A percentile compares a stretch with the other conserved stretches of the same genome.
phyloP scores from a whole-genome alignment of 2,329 filamentous ascomycete genomes.

The Ophiostoma himal-ulmi region DNA sequence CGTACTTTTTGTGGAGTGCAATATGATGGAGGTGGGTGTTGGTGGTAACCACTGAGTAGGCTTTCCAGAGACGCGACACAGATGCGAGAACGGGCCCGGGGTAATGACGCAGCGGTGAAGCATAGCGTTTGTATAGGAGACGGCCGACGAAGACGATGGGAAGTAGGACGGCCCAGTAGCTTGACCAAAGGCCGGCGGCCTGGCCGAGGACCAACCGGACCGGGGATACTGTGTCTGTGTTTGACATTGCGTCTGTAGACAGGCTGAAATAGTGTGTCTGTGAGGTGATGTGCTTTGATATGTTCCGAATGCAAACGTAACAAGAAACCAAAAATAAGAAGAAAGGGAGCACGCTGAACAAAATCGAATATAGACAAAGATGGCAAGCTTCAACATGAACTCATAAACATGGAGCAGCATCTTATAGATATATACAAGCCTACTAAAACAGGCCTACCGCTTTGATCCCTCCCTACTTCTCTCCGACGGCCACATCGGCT shows the following conservation, averaged over 20 bases:
- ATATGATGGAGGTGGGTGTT: constrained; percentile 41
- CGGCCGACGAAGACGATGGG: constrained; percentile 30
- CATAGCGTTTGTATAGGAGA: constrained; percentile 32
- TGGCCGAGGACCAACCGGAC: constrained; percentile 27
- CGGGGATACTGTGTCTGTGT: constrained; percentile 26
- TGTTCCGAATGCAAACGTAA: too few relatives aligned
- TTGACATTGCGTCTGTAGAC: not conserved
- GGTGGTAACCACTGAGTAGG: constrained; percentile 36
- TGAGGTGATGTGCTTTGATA: not conserved
- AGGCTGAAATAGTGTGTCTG: not conserved
- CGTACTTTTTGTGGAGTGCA: constrained; percentile 42
- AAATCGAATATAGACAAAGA: not conserved
- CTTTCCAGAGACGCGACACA: constrained; percentile 39
- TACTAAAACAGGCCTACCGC: not conserved
- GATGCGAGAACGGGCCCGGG: constrained; percentile 35
- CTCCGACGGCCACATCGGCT: constrained; percentile 10
- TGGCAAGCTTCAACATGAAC: not conserved
- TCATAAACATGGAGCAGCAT: not conserved
- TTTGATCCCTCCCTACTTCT: not conserved
- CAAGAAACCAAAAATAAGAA: not conserved
- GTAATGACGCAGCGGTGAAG: constrained; percentile 34
- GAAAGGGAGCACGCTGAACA: not conserved
- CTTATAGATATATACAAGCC: not conserved
- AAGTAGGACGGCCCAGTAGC: constrained; percentile 32
- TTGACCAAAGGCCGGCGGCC: constrained; percentile 26